Base-by-base conservation (phyloP, 805 yeast species). In the Lachancea dasiensis region DNA sequence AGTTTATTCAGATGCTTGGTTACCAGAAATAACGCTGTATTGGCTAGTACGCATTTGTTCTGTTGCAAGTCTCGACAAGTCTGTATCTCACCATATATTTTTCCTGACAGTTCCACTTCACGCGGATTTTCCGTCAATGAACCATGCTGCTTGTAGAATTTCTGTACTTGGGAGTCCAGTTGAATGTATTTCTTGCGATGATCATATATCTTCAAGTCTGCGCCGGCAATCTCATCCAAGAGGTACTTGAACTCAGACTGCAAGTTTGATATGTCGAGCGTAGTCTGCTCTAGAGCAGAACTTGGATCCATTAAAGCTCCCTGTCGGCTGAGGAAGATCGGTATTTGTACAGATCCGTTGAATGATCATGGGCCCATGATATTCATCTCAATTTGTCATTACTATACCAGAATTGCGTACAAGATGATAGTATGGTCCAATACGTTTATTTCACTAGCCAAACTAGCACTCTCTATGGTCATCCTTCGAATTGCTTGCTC, bases 201-300 rank as follows among this genome's bases (percentile, higher is more conserved):
- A 39, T 84, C 94, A 50, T 75, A 73, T 20, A 81, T 65, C 50
- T 73, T 75, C 27, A 68, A 51, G 55, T 90, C 97, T 43, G 80
- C 75, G 26, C 69, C 72, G 36, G 80, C 72, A 25, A 90, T 70
- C 59, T 92, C 97, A 36, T 83, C 83, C 33, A 90, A 64, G 25
- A 86, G 64, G 52, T 83, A 86, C 38, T 80, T 80, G 30, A 90
- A 72, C 60, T 90, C 98, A 4, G 86, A 79, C 17, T 96, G 96
- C 30, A 92, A 70, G 50, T 89, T 90, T 8, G 90, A 77, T 29
- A 90, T 67, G 47, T 77, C 81, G 54, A 75, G 80, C 4, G 81
- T 74, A 41, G 81, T 79, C 49, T 81, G 84, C 47, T 82, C 90
- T 26, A 82, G 59, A 6, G 79, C 73, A 1, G 92, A 75, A n/a